Evolutionary conservation across 768 basidiomycete species (phyloP), one percentile per base, ranked within the genome.

Genomic region (Termitomyces sp.): DNA sequence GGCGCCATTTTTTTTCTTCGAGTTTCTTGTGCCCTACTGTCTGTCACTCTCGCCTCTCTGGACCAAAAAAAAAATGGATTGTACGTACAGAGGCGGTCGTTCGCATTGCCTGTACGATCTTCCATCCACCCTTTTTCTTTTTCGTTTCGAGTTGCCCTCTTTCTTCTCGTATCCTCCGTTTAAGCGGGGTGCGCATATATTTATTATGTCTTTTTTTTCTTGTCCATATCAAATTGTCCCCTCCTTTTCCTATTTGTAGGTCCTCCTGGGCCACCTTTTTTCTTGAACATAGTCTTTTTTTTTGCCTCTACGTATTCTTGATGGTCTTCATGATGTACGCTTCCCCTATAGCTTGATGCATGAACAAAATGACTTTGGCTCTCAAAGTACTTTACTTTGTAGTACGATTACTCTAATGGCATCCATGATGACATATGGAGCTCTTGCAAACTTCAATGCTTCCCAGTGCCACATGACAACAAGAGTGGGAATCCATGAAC

Each of bases 151-250:
- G 21, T 41, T 30, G 4, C 19, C 28, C 23, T 32, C 21, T 40
- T 50, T 23, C 42, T 32, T 21, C 46, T 5, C 30, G 45, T 30
- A n/a, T 30, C 9, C 45, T 40, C 34, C 30, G 37, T 48, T 32
- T 44, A 35, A 34, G n/a, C 43, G 46, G 19, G n/a, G 40, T 49
- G 28, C 55, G 32, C 50, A 30, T 54, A 32, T 57, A 60, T 57
- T 60, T 57, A 60, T 60, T 34, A 41, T 52, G 41, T 60, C 52
- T 57, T 52, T 54, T 52, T 35, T 17, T 23, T 40, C 32, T 47
- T 59, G 54, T 60, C 17, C 59, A 52, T 52, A 6, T 14, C 12
- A 32, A 32, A n/a, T n/a, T n/a, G 10, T 5, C 16, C 14, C 6
- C 16, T 37, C 16, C 5, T 5, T 37, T 37, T 16, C 14, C 5